Percentiles rank a stretch among this genome's conserved stretches.
Evolutionary conservation across 805 yeast genomes (phyloP).

Genomic region (Metschnikowia amazonensis): DNA sequence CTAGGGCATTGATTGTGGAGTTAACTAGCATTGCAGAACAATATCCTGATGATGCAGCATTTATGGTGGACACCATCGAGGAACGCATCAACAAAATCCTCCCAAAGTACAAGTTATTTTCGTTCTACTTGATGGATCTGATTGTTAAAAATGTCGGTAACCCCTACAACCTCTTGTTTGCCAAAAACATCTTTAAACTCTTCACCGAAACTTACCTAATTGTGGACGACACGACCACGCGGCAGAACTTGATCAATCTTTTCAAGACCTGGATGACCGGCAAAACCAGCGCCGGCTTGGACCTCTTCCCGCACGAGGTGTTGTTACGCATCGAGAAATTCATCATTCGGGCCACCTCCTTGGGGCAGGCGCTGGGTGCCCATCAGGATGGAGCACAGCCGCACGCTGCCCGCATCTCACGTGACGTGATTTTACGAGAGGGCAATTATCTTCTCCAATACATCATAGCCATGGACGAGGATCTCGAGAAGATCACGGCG

Average conservation of each 20-base stretch:
- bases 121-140: constrained; percentile 40
- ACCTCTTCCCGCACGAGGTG: constrained; percentile 29
- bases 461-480: constrained; percentile 29
- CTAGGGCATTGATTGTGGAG: constrained; percentile 37
- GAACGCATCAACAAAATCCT: constrained; percentile 33
- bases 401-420: constrained; percentile 7
- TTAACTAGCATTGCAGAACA: constrained; percentile 37
- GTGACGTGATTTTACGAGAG: constrained; percentile 36
- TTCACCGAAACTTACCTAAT: constrained; percentile 39
- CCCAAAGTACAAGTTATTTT: constrained; percentile 34
- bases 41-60: constrained; percentile 29
- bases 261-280: constrained; percentile 40
- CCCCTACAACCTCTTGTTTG: constrained; percentile 40
- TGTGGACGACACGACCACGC: constrained; percentile 37
- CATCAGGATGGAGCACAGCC: constrained; percentile 9
- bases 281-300: constrained; percentile 31
- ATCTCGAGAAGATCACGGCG: constrained; percentile 20
- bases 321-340: constrained; percentile 35
- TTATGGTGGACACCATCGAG: constrained; percentile 33
- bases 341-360: constrained; percentile 37
- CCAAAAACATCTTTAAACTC: constrained; percentile 29
- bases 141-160: constrained; percentile 42
- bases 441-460: constrained; percentile 34
- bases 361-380: constrained; percentile 12
- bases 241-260: constrained; percentile 38